Evolutionary conservation across 2,329 filamentous ascomycete genomes (phyloP), one percentile per base, ranked within the genome.

Genomic region (Pseudocercospora eumusae): DNA sequence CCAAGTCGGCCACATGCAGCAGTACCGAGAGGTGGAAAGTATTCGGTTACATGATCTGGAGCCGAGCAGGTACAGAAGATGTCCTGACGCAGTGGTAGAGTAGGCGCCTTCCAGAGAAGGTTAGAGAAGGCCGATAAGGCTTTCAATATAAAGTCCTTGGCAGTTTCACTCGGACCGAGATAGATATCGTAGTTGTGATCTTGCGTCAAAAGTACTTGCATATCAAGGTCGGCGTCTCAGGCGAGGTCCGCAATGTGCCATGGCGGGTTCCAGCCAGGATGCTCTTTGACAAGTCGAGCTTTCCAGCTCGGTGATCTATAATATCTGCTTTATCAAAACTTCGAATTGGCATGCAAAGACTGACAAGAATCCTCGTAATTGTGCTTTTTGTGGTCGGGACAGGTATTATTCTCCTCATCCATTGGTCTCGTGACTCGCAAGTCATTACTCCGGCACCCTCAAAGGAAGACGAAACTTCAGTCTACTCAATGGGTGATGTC

Each of bases 101-200:
- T 8, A 50, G 21, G 13, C 21, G 20, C 45, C 45, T 50, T 50
- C 45, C 45, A 28, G 23, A 20, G 13, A 20, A 23, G 20, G 45
- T 8, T 23, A 50, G 23, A 23, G 45, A 25, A 23, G 13, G 13
- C 23, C 23, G 45, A 50, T 50, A 50, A 50, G 45, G 45, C 45
- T 50, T 50, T 27, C 31, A 50, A 50, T 27, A 50, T 50, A 15
- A 23, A 50, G 21, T 15, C 23, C 45, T 50, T 50, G 45, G 45
- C 45, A 28, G 45, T 50, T 11, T n/a, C 45, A 28, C 20, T 27
- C 45, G 20, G 20, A 23, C 45, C 45, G 45, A 50, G 13, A 27
- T 50, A 23, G 45, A 27, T 27, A 20, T 23, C 11, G 31, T 31
- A 21, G 45, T 49, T 23, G 45, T 23, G 11, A 25, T 49, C 45